Conservation (phyloP, 108 stramenopile genomes). For the Cyclotella atomus region DNA sequence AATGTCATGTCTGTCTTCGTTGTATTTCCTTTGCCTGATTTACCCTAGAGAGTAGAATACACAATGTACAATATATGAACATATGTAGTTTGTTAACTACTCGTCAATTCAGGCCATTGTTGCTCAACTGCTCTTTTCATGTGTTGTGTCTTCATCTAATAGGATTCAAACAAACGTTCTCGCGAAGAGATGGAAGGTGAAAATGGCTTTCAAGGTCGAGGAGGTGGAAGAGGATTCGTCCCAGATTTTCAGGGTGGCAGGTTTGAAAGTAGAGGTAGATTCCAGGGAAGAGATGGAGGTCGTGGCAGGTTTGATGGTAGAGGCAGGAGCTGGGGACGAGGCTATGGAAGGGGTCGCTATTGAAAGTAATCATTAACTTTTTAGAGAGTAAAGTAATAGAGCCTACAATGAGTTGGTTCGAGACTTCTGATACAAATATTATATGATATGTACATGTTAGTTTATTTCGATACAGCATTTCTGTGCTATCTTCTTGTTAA, state of each 20-base stretch:
- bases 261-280: constrained; percentile 9
- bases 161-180: constrained; percentile 47
- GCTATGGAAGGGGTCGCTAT: constrained; percentile 32
- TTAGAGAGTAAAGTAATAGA: background rate
- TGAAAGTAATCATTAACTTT: background rate
- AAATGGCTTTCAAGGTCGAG: constrained; percentile 26
- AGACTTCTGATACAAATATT: background rate
- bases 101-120: background rate
- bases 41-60: constrained; percentile 18
- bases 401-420: no score
- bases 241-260: background rate
- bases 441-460: background rate
- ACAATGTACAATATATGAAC: constrained; percentile 10
- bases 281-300: constrained; percentile 10
- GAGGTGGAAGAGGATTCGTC: constrained; percentile 17
- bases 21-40: no score
- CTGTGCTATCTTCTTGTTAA: no score
- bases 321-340: constrained; percentile 19
- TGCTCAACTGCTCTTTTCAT: background rate
- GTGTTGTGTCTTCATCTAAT: background rate
- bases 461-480: no score
- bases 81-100: background rate
- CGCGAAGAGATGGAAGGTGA: constrained; percentile 11
- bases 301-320: constrained; percentile 14
- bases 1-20: background rate